A percentile compares a stretch with the other conserved stretches of the same genome.
These are phyloP conservation scores for Mytilinidion resinicola DNA, from an alignment of 495 filamentous ascomycete genomes.

Conservation along the genomic window DNA sequence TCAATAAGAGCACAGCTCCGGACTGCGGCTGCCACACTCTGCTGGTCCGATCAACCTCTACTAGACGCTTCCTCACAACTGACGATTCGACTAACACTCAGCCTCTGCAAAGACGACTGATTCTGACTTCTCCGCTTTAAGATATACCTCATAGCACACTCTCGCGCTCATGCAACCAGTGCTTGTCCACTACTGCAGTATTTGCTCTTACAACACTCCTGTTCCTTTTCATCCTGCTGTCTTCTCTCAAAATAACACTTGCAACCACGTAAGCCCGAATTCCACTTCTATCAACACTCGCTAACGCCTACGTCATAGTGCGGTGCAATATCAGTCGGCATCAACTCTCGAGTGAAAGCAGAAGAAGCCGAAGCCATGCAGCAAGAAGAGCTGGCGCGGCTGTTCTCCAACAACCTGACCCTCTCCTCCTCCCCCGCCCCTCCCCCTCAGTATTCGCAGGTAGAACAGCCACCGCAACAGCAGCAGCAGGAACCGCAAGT, in stretches of 20 bases:
- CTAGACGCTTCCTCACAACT: not conserved
- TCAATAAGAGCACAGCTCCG: not conserved
- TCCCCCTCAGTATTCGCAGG: slow-evolving; percentile 6
- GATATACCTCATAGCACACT: no score
- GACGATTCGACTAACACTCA: no score
- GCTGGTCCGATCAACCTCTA: slow-evolving; percentile 1
- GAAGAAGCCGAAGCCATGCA: slow-evolving; percentile 29
- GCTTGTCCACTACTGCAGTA: slow-evolving; percentile 36
- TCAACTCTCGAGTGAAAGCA: slow-evolving; percentile 28
- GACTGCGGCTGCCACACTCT: not conserved
- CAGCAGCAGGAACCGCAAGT: not conserved
- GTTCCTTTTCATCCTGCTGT: slow-evolving; percentile 35
- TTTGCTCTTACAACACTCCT: slow-evolving; percentile 35
- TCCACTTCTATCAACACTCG: slow-evolving; percentile 3
- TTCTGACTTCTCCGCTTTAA: no score
- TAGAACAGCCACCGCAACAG: slow-evolving; percentile 15
- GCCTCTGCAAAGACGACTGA: no score
- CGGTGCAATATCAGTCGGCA: slow-evolving; percentile 30
- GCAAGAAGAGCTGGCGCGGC: slow-evolving; percentile 36
- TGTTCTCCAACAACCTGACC: slow-evolving; percentile 35
- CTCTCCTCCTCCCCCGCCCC: slow-evolving; percentile 21
- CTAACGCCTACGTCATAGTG: slow-evolving; percentile 35
- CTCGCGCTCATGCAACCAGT: slow-evolving; percentile 28
- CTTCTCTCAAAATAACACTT: slow-evolving; percentile 34
- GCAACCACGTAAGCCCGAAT: slow-evolving; percentile 34